phyloP scores from a whole-genome alignment of 129 eudicot species.

The Glebionis coronaria region DNA sequence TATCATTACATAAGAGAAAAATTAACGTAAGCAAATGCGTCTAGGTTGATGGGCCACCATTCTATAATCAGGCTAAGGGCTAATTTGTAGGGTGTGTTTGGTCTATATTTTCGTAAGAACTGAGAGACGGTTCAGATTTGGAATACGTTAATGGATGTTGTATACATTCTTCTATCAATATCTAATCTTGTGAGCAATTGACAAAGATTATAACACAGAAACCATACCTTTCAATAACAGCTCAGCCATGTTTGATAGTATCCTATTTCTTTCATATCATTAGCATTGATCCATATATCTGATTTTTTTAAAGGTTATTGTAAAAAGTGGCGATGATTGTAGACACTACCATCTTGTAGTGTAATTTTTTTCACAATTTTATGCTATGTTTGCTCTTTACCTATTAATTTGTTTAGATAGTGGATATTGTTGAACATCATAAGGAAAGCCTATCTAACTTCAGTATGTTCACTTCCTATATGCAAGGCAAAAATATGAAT shows the following conservation, averaged over 20 bases:
- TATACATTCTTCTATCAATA: not conserved
- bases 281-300: not conserved
- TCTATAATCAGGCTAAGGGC: too few relatives aligned
- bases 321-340: slow-evolving; percentile 99
- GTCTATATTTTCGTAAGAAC: not conserved
- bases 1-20: too few relatives aligned
- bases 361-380: slow-evolving; percentile 93
- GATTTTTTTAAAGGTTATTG: slow-evolving; percentile 57
- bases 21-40: too few relatives aligned
- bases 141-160: slow-evolving; percentile 10
- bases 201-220: slow-evolving; percentile 1
- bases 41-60: too few relatives aligned
- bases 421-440: slow-evolving; percentile 16
- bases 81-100: too few relatives aligned
- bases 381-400: slow-evolving; percentile 54
- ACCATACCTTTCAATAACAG: slow-evolving; percentile 7
- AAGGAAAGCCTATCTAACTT: too few relatives aligned
- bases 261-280: slow-evolving; percentile 2
- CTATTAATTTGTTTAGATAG: slow-evolving; percentile 22
- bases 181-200: not conserved
- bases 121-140: not conserved
- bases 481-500: too few relatives aligned
- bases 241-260: slow-evolving; percentile 8
- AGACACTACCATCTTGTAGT: slow-evolving; percentile 99
- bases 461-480: too few relatives aligned